Percentiles rank a stretch among this genome's conserved stretches.
These are phyloP conservation scores for Inga oerstediana DNA, from an alignment of 306 rosid species.

Conservation along the genomic window DNA sequence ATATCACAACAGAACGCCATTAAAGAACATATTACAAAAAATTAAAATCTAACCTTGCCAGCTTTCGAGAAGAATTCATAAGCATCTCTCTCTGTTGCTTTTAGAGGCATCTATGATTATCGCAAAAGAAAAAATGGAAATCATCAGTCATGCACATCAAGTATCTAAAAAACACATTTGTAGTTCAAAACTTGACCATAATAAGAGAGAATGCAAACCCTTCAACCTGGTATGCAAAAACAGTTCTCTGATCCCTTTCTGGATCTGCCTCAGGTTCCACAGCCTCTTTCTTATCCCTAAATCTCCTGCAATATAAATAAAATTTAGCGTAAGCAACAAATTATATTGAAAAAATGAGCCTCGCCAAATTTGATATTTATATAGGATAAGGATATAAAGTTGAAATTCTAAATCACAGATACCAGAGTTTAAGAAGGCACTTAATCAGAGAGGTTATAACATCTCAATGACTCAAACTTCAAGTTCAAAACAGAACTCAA, in stretches of 20 bases:
- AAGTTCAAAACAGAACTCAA: neutral
- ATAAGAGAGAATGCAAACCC: neutral
- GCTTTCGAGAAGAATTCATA: conserved; percentile 96
- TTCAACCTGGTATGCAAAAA: conserved; percentile 94
- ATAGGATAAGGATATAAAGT: neutral
- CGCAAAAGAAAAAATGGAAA: conserved; percentile 18
- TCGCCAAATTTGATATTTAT: conserved; percentile 19
- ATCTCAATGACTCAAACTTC: conserved; percentile 26
- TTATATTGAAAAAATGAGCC: conserved; percentile 3
- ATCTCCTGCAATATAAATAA: conserved; percentile 63
- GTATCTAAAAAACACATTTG: neutral
- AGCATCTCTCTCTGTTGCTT: conserved; percentile 91
- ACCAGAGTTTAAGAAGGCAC: neutral
- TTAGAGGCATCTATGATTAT: conserved; percentile 85
- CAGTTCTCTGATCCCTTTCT: conserved; percentile 99
- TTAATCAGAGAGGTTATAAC: conserved; percentile 19
- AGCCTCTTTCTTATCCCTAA: conserved; percentile 83
- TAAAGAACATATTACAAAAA: neutral
- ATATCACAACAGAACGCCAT: neutral
- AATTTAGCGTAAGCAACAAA: conserved; percentile 14
- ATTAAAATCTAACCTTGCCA: conserved; percentile 74
- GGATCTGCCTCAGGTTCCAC: conserved; percentile 99
- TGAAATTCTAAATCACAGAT: conserved; percentile 16
- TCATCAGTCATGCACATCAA: conserved; percentile 36
- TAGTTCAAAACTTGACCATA: neutral